A percentile compares a stretch with the other conserved stretches of the same genome.
phyloP scores from a whole-genome alignment of 345 rosid genomes.

The Eucalyptus brandiana region DNA sequence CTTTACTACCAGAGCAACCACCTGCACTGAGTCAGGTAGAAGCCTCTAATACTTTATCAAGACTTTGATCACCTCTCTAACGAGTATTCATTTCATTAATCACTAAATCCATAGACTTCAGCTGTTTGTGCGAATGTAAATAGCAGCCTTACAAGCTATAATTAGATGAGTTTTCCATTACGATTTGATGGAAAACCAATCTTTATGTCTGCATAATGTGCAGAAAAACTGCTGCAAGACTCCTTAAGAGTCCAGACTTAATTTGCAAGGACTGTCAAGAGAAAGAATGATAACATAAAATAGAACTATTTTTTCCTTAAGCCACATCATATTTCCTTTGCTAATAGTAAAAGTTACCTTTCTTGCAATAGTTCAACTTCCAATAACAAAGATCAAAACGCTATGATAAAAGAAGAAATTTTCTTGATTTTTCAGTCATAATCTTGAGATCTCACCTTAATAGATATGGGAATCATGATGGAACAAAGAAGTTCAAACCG shows the following conservation, averaged over 20 bases:
- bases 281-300: neutral
- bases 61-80: neutral
- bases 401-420: neutral
- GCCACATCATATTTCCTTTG: neutral
- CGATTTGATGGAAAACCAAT: neutral
- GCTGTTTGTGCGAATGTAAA: neutral
- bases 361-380: neutral
- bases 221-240: neutral
- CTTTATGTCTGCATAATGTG: neutral
- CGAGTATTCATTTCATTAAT: neutral
- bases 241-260: neutral
- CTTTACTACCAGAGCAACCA: neutral
- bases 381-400: neutral
- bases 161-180: neutral
- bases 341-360: neutral
- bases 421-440: neutral
- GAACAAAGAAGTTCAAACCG: conserved; percentile 98
- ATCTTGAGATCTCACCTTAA: conserved; percentile 43
- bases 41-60: neutral
- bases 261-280: neutral
- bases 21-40: neutral
- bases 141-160: neutral
- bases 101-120: neutral
- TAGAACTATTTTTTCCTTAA: neutral
- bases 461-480: conserved; percentile 98